Percentiles rank a stretch among this genome's conserved stretches.
Evolutionary conservation across 805 yeast species (phyloP).

Genomic region (Candida sphagnicola): DNA sequence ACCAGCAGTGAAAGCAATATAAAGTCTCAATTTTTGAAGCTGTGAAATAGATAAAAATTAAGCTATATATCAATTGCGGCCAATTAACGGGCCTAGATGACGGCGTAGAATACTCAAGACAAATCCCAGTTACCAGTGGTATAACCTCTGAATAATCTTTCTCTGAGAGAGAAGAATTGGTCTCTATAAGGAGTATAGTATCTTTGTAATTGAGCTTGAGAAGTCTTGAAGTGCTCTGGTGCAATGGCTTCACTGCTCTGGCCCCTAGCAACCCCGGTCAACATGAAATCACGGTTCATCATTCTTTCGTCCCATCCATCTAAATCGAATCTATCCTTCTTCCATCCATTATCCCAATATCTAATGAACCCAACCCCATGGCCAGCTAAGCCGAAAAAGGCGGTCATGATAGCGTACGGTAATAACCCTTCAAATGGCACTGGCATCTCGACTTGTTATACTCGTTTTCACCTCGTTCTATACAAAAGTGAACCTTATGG

Average conservation of each 20-base stretch:
- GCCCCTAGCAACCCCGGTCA: constrained; percentile 72
- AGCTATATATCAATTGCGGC: no score
- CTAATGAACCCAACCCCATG: constrained; percentile 42
- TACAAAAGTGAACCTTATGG: no score
- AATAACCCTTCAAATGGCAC: constrained; percentile 46
- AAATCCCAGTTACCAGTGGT: constrained; percentile 44
- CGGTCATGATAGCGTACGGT: constrained; percentile 44
- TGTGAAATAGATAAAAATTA: no score
- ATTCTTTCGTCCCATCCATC: constrained; percentile 41
- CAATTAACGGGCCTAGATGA: no score
- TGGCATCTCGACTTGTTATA: constrained; percentile 33
- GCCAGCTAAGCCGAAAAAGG: constrained; percentile 43
- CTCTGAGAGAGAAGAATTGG: constrained; percentile 44
- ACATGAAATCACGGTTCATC: constrained; percentile 71
- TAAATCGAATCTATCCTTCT: constrained; percentile 41
- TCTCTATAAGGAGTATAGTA: constrained; percentile 46
- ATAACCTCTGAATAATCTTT: constrained; percentile 44
- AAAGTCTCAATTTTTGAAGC: no score
- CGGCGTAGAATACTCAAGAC: constrained; percentile 6
- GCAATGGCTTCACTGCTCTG: constrained; percentile 65
- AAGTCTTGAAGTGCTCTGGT: constrained; percentile 72
- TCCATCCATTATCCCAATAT: constrained; percentile 49
- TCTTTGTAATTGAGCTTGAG: constrained; percentile 26
- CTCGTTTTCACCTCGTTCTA: neutral
- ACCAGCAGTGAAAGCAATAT: no score